A percentile compares a stretch with the other conserved stretches of the same genome.
phyloP scores from a whole-genome alignment of 139 green algal species.

The Astrephomene gubernaculifera region DNA sequence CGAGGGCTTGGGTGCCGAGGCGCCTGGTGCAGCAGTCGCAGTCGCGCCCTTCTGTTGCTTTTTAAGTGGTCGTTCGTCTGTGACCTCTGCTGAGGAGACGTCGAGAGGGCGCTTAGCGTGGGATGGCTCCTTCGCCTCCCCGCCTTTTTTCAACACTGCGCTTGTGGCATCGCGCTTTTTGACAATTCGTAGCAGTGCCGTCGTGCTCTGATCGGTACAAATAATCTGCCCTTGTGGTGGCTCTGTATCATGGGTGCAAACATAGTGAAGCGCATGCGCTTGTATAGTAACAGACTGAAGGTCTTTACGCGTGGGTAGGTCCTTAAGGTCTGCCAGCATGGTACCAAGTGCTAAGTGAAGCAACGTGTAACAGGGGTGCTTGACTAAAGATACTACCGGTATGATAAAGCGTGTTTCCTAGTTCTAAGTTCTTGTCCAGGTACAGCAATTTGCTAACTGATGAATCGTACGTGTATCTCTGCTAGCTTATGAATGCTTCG shows the following conservation, averaged over 20 bases:
- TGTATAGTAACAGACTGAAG: not conserved
- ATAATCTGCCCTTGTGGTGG: slow-evolving; percentile 13
- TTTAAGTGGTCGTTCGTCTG: slow-evolving; percentile 7
- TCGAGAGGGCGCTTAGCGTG: not conserved
- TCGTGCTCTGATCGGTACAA: slow-evolving; percentile 6
- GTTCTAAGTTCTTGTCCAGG: no score
- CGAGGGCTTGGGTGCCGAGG: not conserved
- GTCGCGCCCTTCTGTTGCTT: not conserved
- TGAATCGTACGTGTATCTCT: no score
- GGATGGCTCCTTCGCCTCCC: not conserved
- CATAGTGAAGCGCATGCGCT: not conserved
- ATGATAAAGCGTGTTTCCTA: no score
- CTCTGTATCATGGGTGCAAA: slow-evolving; percentile 13
- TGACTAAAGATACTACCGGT: no score
- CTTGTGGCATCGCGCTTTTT: not conserved
- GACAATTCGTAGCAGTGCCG: slow-evolving; percentile 6
- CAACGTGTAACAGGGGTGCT: no score
- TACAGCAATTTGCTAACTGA: no score
- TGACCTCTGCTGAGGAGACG: not conserved
- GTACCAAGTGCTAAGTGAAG: not conserved
- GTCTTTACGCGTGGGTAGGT: not conserved
- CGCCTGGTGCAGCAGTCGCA: not conserved
- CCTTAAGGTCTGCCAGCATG: not conserved
- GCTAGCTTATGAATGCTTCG: no score
- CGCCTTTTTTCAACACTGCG: not conserved